Conservation (phyloP, 78 protist species). For the Anaeramoeba ignava region DNA sequence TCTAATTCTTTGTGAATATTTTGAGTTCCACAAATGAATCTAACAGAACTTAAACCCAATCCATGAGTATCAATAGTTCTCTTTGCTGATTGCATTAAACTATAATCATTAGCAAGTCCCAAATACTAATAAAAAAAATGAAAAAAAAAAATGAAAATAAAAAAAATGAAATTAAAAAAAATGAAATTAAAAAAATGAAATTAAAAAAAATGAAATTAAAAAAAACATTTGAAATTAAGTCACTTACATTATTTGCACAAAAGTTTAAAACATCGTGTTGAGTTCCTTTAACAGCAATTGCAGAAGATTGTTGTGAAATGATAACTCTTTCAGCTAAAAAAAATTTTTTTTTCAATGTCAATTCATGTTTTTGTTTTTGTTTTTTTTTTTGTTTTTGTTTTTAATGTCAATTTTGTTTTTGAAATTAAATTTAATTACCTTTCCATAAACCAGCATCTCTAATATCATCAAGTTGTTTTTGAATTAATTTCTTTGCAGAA, state of each 20-base stretch:
- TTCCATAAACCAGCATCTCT: neutral
- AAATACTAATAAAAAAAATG: constrained; percentile 62
- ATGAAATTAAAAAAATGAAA: too few relatives aligned
- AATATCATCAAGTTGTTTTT: neutral
- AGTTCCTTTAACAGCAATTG: constrained; percentile 7
- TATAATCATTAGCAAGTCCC: constrained; percentile 32
- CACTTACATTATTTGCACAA: constrained; percentile 45
- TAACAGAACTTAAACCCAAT: constrained; percentile 41
- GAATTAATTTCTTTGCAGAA: neutral
- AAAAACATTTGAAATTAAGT: too few relatives aligned
- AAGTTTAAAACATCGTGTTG: constrained; percentile 30
- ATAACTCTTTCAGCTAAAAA: constrained; percentile 63
- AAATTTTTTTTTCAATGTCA: too few relatives aligned
- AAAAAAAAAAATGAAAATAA: too few relatives aligned
- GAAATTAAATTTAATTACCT: too few relatives aligned
- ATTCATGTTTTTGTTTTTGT: too few relatives aligned
- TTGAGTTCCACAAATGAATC: constrained; percentile 58
- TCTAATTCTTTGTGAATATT: neutral
- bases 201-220: too few relatives aligned
- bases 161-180: too few relatives aligned
- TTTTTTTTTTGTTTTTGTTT: too few relatives aligned
- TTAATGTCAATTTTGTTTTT: too few relatives aligned
- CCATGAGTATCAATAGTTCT: constrained; percentile 33
- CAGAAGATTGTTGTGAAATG: constrained; percentile 28
- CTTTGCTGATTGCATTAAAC: constrained; percentile 22